Evolutionary conservation across 1,139 yeast species (phyloP).

Genomic region (Yamadazyma diospyri): DNA sequence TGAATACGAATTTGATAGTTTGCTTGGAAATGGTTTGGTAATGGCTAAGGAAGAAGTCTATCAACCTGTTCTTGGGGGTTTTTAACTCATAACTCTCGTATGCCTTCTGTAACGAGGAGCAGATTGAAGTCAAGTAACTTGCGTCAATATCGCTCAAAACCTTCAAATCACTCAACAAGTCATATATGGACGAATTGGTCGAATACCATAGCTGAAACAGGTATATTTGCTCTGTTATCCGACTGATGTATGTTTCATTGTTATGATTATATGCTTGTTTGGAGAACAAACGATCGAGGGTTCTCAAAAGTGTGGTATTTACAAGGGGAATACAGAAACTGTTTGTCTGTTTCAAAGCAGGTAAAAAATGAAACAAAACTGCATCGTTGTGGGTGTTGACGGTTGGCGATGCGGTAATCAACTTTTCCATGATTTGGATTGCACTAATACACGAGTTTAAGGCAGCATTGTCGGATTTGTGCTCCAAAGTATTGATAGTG

Average conservation of each 20-base stretch:
- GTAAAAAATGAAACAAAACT: conserved; percentile 21
- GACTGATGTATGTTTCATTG: conserved; percentile 9
- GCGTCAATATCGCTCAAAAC: conserved; percentile 30
- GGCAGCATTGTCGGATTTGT: conserved; percentile 6
- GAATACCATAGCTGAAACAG: conserved; percentile 53
- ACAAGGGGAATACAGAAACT: conserved; percentile 28
- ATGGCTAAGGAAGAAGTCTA: conserved; percentile 41
- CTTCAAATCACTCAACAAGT: conserved; percentile 21
- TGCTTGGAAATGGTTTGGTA: conserved; percentile 33
- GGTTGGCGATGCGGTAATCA: conserved; percentile 18
- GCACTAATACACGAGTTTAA: conserved; percentile 51
- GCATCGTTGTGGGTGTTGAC: conserved; percentile 19
- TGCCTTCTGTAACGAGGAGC: conserved; percentile 32
- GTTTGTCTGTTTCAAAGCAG: conserved; percentile 21
- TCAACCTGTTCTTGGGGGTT: conserved; percentile 44
- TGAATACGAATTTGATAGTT: conserved; percentile 39
- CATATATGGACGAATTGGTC: conserved; percentile 39
- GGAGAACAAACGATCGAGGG: conserved; percentile 33
- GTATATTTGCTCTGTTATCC: conserved; percentile 16
- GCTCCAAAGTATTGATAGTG: conserved; percentile 11
- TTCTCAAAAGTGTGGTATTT: conserved; percentile 30
- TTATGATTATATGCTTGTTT: conserved; percentile 18
- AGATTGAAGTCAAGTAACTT: conserved; percentile 33
- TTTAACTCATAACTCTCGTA: conserved; percentile 35
- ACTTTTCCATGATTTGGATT: conserved; percentile 24